Evolutionary conservation across 2,329 filamentous ascomycete genomes (phyloP).

Genomic region (Penicillium sp.): DNA sequence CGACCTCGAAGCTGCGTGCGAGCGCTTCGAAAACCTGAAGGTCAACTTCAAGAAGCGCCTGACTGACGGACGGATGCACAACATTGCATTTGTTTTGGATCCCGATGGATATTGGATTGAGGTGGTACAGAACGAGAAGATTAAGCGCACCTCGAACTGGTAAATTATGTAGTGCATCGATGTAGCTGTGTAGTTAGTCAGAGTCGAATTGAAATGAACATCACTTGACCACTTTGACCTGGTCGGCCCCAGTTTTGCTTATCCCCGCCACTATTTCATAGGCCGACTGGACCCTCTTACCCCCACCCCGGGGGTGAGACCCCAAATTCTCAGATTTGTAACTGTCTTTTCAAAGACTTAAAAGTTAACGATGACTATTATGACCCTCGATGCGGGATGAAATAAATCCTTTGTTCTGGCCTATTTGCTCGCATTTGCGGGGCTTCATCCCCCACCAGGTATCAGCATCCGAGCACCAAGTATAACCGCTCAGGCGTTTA

Average conservation of each 20-base stretch:
- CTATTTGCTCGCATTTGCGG: slow-evolving; percentile 3
- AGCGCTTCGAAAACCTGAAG: slow-evolving; percentile 74
- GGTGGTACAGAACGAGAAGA: slow-evolving; percentile 65
- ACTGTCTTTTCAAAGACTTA: not conserved
- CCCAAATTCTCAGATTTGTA: not conserved
- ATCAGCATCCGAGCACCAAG: not conserved
- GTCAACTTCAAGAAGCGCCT: slow-evolving; percentile 94
- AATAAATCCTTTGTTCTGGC: not conserved
- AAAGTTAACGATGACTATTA: slow-evolving; percentile 6
- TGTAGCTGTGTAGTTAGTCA: not conserved
- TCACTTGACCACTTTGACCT: slow-evolving; percentile 1
- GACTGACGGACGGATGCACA: slow-evolving; percentile 87
- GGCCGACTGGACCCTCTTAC: slow-evolving; percentile 20
- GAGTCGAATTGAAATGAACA: not conserved
- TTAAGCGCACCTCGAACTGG: slow-evolving; percentile 41
- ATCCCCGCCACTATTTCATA: slow-evolving; percentile 20
- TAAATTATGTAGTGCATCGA: not conserved
- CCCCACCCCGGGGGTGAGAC: slow-evolving; percentile 8
- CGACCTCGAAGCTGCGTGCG: slow-evolving; percentile 80
- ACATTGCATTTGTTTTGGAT: slow-evolving; percentile 85
- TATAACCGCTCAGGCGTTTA: not conserved
- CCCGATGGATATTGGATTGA: slow-evolving; percentile 81
- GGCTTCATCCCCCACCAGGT: not conserved
- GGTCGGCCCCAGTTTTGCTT: slow-evolving; percentile 6
- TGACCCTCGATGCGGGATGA: slow-evolving; percentile 7